Base-by-base conservation (phyloP, 2,329 filamentous ascomycete species). In the Fusarium sp. region DNA sequence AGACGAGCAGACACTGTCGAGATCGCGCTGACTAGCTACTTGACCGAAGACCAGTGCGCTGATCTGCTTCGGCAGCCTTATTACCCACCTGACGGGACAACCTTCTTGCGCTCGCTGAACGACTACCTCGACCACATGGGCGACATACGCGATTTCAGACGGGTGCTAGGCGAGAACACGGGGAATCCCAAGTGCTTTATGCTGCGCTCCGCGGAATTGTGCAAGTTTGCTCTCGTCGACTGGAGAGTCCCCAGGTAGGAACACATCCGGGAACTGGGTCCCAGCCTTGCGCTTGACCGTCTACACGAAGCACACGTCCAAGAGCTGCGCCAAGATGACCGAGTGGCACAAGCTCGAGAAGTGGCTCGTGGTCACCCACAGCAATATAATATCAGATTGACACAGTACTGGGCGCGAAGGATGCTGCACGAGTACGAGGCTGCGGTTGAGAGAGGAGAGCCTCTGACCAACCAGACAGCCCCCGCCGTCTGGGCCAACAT, bases 51-150 rank as follows among this genome's bases (percentile, higher is more conserved):
- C n/a, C 35, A 42, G 35, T 27, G 16, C 36, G 38, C 35, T 11
- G 35, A 35, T 13, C 7, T 64, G 9, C 62, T 64, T 18, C 36
- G 36, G 13, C 62, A 64, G 33, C 62, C 62, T 14, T 64, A 33
- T 14, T 64, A 33, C 9, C 13, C 62, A 33, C 62, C 50, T 7
- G 62, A 64, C 27, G 45, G 18, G 50, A 64, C 50, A 11, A 33
- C 47, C 14, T 64, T 64, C 33, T n/a, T 64, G 11, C 62, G 50
- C 6, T 64, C 62, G 25, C 27, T 58, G 8, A 58, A 58, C 18
- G 62, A 52, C n/a, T 58, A 64, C n/a, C 56, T 57, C 18, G 36
- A 64, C 22, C 5, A 47, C 13, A 58, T 64, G 50, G 52, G 36
- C 33, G 50, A 47, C 25, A 47, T 29, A 16, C 6, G 27, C 8